These are phyloP conservation scores for Schwanniomyces etchellsii DNA, from an alignment of 1,139 yeast species.

Conservation along the genomic window DNA sequence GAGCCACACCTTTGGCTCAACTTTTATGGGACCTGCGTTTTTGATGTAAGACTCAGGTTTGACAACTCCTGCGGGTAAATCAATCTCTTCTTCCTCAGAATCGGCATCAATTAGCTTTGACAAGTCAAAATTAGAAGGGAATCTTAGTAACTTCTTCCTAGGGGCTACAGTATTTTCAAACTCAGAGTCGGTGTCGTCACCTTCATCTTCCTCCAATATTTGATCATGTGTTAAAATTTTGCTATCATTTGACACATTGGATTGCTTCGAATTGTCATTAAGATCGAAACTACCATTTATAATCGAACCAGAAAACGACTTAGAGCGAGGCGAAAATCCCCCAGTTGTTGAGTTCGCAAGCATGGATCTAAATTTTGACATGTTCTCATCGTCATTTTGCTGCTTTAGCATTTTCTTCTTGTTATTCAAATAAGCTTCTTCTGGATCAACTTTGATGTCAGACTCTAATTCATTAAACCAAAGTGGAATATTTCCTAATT, in stretches of 20 bases:
- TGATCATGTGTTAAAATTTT: background rate
- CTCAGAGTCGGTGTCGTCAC: constrained; percentile 32
- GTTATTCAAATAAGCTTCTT: constrained; percentile 62
- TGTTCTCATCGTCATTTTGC: constrained; percentile 41
- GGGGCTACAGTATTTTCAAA: constrained; percentile 30
- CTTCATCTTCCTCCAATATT: constrained; percentile 1
- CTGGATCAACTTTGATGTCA: constrained; percentile 72
- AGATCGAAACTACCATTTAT: constrained; percentile 6
- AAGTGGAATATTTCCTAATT: constrained; percentile 83
- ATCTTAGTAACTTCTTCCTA: constrained; percentile 12
- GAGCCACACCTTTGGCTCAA: constrained; percentile 97
- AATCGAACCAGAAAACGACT: constrained; percentile 39
- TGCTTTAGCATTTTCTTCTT: constrained; percentile 33
- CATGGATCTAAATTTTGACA: constrained; percentile 41
- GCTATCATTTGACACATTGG: background rate
- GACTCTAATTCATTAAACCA: constrained; percentile 89
- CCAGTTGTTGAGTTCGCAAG: constrained; percentile 22
- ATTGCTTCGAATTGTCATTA: background rate
- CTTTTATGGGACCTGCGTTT: constrained; percentile 86
- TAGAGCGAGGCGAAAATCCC: constrained; percentile 31
- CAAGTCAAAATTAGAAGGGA: constrained; percentile 20
- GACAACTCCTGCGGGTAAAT: constrained; percentile 81
- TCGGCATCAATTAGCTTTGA: constrained; percentile 56
- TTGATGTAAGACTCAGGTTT: constrained; percentile 77
- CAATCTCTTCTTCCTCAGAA: constrained; percentile 81